Evolutionary conservation across 2,329 filamentous ascomycete species (phyloP), one percentile per base, ranked within the genome.

Genomic region (Ophiostoma montium): DNA sequence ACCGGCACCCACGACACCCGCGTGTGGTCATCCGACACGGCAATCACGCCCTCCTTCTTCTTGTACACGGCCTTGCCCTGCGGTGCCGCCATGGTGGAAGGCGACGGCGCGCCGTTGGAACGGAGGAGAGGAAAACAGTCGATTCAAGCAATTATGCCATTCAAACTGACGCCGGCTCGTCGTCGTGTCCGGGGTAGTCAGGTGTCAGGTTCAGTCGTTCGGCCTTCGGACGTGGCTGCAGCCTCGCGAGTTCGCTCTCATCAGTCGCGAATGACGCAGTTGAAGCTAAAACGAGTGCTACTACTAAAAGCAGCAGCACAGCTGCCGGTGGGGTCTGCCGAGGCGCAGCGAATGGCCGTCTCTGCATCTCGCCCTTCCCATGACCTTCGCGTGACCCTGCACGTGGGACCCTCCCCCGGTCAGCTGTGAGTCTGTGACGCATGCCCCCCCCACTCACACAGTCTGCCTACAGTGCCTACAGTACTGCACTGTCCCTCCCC

Each of bases 31-130:
- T 75, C 69, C 15, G 84, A 80, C 57, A 96, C 72, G 23, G 79
- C 77, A 59, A 98, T 70, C 53, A 78, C 77, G 62, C 92, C 92
- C 70, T 96, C 86, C 66, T 94, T 92, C 72, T 96, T 98, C 69
- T 95, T 96, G 74, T 92, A 96, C 51, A 81, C 72, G 47, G 84
- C 81, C 54, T 75, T 77, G 52, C 82, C 86, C 57, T 71, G 75
- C 47, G 77, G 78, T 54, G 72, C 64, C 27, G 74, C 67, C 78
- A 82, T 82, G 35, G 35, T 35, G 39, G 10, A 13, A 15, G 23
- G 9, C 11, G 39, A 19, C 6, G 27, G 23, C 39, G n/a, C 23
- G n/a, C 10, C 5, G 16, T 23, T n/a, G n/a, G n/a, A n/a, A n/a
- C n/a, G n/a, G n/a, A n/a, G n/a, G n/a, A n/a, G n/a, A n/a, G n/a